A percentile compares a stretch with the other conserved stretches of the same genome.
Evolutionary conservation across 192 early-diverging fungal genomes (phyloP).

Genomic region (Coemansia sp.): DNA sequence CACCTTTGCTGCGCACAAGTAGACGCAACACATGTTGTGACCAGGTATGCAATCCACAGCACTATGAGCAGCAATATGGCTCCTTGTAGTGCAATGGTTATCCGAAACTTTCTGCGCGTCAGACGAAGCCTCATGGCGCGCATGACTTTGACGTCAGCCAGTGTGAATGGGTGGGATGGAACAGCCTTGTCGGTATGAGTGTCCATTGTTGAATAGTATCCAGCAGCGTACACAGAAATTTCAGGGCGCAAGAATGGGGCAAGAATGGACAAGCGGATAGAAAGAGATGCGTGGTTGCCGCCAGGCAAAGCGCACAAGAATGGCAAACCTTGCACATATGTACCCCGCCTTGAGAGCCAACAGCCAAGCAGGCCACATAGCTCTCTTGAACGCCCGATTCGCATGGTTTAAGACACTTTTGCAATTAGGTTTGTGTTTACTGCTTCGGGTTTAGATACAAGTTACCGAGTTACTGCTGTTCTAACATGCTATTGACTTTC

Average conservation of each 20-base stretch:
- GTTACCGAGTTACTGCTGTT: not conserved
- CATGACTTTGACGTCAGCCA: constrained; percentile 50
- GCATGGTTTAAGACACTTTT: not conserved
- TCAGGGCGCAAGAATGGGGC: not conserved
- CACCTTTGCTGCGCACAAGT: constrained; percentile 13
- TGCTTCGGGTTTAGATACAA: not conserved
- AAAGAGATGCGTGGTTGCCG: not conserved
- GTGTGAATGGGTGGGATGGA: constrained; percentile 48
- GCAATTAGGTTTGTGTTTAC: constrained; percentile 5
- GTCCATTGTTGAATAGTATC: constrained; percentile 8
- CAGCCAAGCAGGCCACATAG: not conserved
- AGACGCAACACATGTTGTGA: constrained; percentile 21
- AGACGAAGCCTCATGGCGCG: constrained; percentile 50
- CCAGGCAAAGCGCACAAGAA: not conserved
- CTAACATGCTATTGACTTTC: not conserved
- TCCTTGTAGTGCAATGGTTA: constrained; percentile 29
- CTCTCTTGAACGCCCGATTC: not conserved
- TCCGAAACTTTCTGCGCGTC: constrained; percentile 41
- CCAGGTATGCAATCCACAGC: constrained; percentile 37
- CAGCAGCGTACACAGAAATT: not conserved
- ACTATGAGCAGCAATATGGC: constrained; percentile 26
- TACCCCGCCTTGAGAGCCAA: not conserved
- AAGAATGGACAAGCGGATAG: not conserved
- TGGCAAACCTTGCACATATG: constrained; percentile 1
- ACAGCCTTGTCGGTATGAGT: constrained; percentile 4